Percentiles rank a stretch among this genome's conserved stretches.
Evolutionary conservation across 257 asterid genomes (phyloP).

Genomic region (Cruciata laevipes): DNA sequence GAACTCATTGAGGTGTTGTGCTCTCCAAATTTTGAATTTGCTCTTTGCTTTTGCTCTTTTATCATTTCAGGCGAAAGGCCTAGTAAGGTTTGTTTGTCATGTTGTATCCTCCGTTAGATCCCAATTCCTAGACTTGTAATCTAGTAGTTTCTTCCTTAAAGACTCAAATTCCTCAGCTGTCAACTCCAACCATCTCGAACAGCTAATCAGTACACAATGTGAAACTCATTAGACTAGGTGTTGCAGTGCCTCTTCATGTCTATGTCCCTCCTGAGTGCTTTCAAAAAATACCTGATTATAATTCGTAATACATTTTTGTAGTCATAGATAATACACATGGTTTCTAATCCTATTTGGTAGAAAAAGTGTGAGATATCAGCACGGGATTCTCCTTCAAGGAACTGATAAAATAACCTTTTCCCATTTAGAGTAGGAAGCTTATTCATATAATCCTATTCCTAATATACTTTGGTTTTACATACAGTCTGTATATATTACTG

Average conservation of each 20-base stretch:
- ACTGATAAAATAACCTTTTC: slow-evolving; percentile 35
- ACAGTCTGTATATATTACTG: too few species aligned
- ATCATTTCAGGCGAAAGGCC: slow-evolving; percentile 53
- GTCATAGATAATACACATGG: too few species aligned
- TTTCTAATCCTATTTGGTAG: too few species aligned
- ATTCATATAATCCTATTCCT: too few species aligned
- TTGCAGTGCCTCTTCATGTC: slow-evolving; percentile 25
- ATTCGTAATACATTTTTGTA: too few species aligned
- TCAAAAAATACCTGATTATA: slow-evolving; percentile 42
- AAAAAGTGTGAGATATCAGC: slow-evolving; percentile 32
- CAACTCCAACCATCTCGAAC: slow-evolving; percentile 74
- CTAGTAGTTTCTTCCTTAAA: slow-evolving; percentile 36
- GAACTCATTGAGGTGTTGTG: slow-evolving; percentile 24
- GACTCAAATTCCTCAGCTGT: slow-evolving; percentile 52
- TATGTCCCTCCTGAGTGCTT: slow-evolving; percentile 56
- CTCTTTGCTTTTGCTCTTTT: slow-evolving; percentile 39
- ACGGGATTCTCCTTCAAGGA: slow-evolving; percentile 68
- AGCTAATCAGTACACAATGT: slow-evolving; percentile 44
- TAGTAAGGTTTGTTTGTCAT: slow-evolving; percentile 26
- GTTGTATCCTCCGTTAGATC: slow-evolving; percentile 47
- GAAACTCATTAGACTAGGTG: slow-evolving; percentile 14
- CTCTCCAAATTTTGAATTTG: slow-evolving; percentile 11
- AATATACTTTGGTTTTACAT: too few species aligned
- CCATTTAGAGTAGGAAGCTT: too few species aligned
- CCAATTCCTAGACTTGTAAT: slow-evolving; percentile 43